Base-by-base conservation (phyloP, 2,329 filamentous ascomycete species). In the Huntiella bhutanensis region DNA sequence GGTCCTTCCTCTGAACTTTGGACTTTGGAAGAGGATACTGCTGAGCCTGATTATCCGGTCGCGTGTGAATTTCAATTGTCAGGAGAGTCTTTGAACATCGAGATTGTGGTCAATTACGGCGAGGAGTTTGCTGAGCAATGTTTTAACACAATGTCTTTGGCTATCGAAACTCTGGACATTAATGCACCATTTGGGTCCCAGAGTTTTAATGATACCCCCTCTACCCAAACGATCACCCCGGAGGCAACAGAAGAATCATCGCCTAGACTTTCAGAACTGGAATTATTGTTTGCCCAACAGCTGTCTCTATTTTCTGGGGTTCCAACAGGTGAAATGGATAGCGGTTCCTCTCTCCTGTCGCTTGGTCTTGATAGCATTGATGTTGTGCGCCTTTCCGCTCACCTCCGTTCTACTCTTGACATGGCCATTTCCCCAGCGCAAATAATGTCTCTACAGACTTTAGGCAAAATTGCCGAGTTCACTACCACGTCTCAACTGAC, bases 301-400 rank as follows among this genome's bases (percentile, higher is more conserved):
- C 41, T 43, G 12, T 43, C 48, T 28, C 12, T n/a, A 13, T 62
- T 94, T 4, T 73, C 77, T 1, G 69, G 68, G 0, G 56, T 77
- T 0, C 57, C 70, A 0, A 57, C 60, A 3, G 57, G 66, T 1
- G 60, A 68, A 0, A 63, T 94, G 34, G 58, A 62, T 1, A 70
- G 73, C 44, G 60, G 65, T 5, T 75, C 74, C 0, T 80, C 80
- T 0, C 73, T 95, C 8, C 77, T 92, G 35, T 77, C 88, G 53
- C 69, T 95, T 32, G 87, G 87, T 0, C 69, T 95, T 5, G 88
- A 95, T 63, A 94, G 87, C 55, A 92, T 95, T 49, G 87, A 95
- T 59, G 73, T 81, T 1, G 88, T 95, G 58, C 92, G 85, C 54
- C 64, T 95, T 0, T 80, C 82, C 0, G 77, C 84, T 0, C 71